A percentile compares a stretch with the other conserved stretches of the same genome.
These are phyloP conservation scores for Apophysomyces variabilis DNA, from an alignment of 371 early-diverging fungal species.

Conservation along the genomic window DNA sequence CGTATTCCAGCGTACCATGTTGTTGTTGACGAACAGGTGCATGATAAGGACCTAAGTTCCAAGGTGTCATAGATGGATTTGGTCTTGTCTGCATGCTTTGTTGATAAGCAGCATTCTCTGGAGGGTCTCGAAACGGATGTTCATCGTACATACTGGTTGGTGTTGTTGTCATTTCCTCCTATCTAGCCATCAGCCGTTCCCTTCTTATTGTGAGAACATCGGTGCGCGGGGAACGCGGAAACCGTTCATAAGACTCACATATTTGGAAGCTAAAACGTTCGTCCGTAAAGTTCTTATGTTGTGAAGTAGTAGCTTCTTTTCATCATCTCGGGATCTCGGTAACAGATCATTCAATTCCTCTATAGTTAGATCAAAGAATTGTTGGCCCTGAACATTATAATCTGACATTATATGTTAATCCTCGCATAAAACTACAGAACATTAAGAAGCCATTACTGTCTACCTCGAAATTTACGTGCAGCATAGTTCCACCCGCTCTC, in stretches of 20 bases:
- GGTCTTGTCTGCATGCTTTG: slow-evolving; percentile 13
- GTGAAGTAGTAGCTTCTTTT: slow-evolving; percentile 32
- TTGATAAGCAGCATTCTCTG: slow-evolving; percentile 1
- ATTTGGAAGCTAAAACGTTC: slow-evolving; percentile 5
- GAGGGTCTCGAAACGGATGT: slow-evolving; percentile 1
- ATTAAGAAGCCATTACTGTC: not conserved
- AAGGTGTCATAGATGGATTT: slow-evolving; percentile 2
- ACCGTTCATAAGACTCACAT: slow-evolving; percentile 15
- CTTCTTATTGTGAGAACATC: not conserved
- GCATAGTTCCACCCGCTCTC: slow-evolving; percentile 21
- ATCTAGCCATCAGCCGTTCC: slow-evolving; percentile 5
- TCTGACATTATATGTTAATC: slow-evolving; percentile 16
- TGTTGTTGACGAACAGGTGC: slow-evolving; percentile 13
- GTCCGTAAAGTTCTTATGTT: slow-evolving; percentile 29
- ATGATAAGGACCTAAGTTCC: not conserved
- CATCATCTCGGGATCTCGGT: slow-evolving; percentile 28
- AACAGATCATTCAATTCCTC: slow-evolving; percentile 21
- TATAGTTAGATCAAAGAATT: slow-evolving; percentile 21
- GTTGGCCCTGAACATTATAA: slow-evolving; percentile 24
- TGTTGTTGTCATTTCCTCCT: not conserved
- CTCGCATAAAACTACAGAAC: not conserved
- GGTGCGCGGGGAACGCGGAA: not conserved
- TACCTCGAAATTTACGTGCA: slow-evolving; percentile 23
- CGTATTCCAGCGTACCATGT: slow-evolving; percentile 13
- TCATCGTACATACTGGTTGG: not conserved